Evolutionary conservation across 768 basidiomycete species (phyloP), one percentile per base, ranked within the genome.

Genomic region (Terana coerulea): DNA sequence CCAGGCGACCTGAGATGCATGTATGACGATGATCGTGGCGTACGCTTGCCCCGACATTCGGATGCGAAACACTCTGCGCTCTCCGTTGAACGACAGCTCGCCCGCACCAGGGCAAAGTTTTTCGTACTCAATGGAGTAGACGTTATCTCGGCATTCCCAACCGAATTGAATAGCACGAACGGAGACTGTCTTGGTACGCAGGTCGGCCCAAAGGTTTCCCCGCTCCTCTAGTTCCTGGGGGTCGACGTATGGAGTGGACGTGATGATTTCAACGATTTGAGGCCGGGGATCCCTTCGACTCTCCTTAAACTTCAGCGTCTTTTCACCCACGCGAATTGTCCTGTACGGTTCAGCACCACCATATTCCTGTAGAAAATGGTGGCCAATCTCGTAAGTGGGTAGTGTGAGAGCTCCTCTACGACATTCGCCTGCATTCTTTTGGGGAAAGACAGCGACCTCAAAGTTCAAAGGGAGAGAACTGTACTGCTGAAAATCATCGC

Each of bases 41-140:
- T 66, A 51, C 15, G 51, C 56, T 12, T 49, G 33, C 14, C 75
- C 59, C 25, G 52, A 60, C 41, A 83, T 65, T 3, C 72, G 71
- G 44, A 83, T 65, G 5, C 73, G 71, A 15, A 83, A 63, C 57
- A 81, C 77, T 47, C 80, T 68, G 40, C 71, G 69, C 26, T 80
- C 73, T 1, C 69, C 60, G 42, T 71, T 53, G 52, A 65, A 80
- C 30, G 44, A 43, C 25, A 83, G 56, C 12, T 35, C 22, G n/a
- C 71, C 69, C 22, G 48, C 31, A 9, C 50, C 50, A 37, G 39
- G 33, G 41, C 64, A 67, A 6, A 35, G 10, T 22, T 69, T 64
- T 64, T 81, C 79, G 73, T 77, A 81, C 64, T 86, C 83, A 37
- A 78, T 63, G 15, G 84, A 88, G 52, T 79, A 75, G 0, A 73